Percentiles rank a stretch among this genome's conserved stretches.
These are phyloP conservation scores for Leishmania braziliensis DNA, from an alignment of 208 protist genomes.

Conservation along the genomic window DNA sequence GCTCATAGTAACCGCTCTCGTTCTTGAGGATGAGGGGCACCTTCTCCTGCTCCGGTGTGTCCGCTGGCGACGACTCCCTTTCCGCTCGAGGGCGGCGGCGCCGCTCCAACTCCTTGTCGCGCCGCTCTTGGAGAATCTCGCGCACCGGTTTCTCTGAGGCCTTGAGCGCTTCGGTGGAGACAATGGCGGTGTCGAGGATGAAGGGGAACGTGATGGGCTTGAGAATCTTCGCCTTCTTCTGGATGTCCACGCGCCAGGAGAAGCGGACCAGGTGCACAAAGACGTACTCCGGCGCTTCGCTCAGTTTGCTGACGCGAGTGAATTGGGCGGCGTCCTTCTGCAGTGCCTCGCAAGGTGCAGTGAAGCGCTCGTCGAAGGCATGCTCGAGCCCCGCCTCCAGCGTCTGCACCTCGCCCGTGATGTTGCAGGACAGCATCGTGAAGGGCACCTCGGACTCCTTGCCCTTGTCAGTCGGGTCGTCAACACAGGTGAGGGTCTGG, in stretches of 20 bases:
- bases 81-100: conserved; percentile 35
- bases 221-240: conserved; percentile 88
- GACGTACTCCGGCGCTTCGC: conserved; percentile 78
- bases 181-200: conserved; percentile 57
- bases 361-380: conserved; percentile 65
- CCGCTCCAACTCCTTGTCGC: conserved; percentile 63
- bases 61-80: conserved; percentile 12
- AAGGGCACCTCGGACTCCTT: conserved; percentile 48
- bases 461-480: conserved; percentile 45
- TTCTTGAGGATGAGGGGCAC: conserved; percentile 41
- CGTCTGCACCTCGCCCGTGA: conserved; percentile 75
- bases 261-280: conserved; percentile 92
- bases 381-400: conserved; percentile 78
- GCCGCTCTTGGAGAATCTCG: conserved; percentile 39
- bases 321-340: conserved; percentile 49
- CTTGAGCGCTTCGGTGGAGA: conserved; percentile 69
- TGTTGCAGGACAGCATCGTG: conserved; percentile 86
- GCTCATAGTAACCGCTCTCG: conserved; percentile 86
- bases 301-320: conserved; percentile 51
- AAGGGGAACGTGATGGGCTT: conserved; percentile 85
- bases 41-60: conserved; percentile 15
- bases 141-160: conserved; percentile 39
- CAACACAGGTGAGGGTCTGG: conserved; percentile 55
- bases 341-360: conserved; percentile 50
- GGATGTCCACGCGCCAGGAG: conserved; percentile 80